Base-by-base conservation (phyloP, 1,139 yeast species). In the Protomyces gravidus region DNA sequence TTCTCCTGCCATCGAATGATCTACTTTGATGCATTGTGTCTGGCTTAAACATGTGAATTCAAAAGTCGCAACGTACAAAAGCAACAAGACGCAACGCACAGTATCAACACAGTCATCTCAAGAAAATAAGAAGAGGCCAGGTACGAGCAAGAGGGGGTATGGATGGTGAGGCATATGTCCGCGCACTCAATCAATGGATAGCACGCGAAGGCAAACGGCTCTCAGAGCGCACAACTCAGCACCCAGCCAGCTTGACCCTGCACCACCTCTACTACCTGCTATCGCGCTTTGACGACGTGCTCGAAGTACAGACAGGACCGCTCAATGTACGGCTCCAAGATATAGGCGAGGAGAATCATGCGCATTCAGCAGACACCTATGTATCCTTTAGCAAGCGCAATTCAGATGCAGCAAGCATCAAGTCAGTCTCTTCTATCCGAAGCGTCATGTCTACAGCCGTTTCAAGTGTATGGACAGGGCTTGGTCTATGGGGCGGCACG, bases 231-330 rank as follows among this genome's bases (percentile, higher is more conserved):
- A 46, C 32, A 23, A 45, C 58, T n/a, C 47, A 33, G n/a, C 51
- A 45, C 5, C 58, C 58, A 7, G 28, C 48, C 19, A 45, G 46
- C n/a, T 45, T 53, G 15, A 81, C 86, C 28, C 72, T 82, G 27
- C 88, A 83, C 68, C 88, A 84, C 68, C 73, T 83, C 36, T 84
- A 81, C 68, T 83, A 79, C 67, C 73, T 84, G 30, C 70, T 81
- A 19, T 86, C 83, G 50, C 75, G 80, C 61, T 80, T 84, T 55
- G 84, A 81, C 61, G 78, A 77, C 27, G 42, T 36, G 21, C 73
- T 82, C 3, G 75, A 79, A 0, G 74, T 83, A 27, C 78, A 78
- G 36, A 82, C 83, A n/a, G 88, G 88, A 0, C 86, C 87, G 1
- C 73, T 83, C 67, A 80, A 80, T 67, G 74, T 83, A 58, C 75